A percentile compares a stretch with the other conserved stretches of the same genome.
These are phyloP conservation scores for Schizonepeta tenuifolia DNA, from an alignment of 257 asterid species.

Conservation along the genomic window DNA sequence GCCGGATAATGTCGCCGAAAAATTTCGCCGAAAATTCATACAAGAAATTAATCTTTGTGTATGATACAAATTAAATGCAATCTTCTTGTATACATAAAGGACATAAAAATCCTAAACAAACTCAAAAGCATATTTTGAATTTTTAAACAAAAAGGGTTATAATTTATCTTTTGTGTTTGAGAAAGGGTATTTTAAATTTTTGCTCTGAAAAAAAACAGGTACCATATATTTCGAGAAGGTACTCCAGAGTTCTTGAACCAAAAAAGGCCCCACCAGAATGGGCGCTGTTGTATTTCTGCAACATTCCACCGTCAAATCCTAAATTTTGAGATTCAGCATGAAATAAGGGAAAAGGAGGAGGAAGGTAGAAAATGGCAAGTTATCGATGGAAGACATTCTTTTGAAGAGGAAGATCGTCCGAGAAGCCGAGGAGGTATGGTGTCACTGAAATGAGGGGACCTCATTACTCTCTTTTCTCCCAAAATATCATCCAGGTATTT, in stretches of 20 bases:
- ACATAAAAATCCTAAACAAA: too few relatives aligned
- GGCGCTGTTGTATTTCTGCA: neutral
- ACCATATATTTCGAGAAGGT: constrained; percentile 51
- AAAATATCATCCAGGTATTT: constrained; percentile 66
- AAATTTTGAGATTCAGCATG: neutral
- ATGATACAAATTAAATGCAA: too few relatives aligned
- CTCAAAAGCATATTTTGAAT: too few relatives aligned
- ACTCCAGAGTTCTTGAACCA: constrained; percentile 47
- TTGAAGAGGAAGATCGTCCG: constrained; percentile 96
- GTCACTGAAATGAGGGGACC: constrained; percentile 91
- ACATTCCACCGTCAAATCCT: neutral
- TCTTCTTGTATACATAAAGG: too few relatives aligned
- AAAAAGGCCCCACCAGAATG: neutral
- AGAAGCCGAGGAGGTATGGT: constrained; percentile 82
- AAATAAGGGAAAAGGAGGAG: constrained; percentile 1
- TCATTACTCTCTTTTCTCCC: constrained; percentile 73
- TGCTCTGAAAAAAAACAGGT: too few relatives aligned
- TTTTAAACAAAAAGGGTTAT: too few relatives aligned
- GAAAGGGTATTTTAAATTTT: too few relatives aligned
- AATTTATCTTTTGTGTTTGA: too few relatives aligned
- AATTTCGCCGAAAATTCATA: too few relatives aligned
- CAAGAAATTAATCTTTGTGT: too few relatives aligned
- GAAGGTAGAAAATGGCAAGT: constrained; percentile 58
- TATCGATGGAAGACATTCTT: constrained; percentile 83
- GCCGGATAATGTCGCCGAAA: too few relatives aligned